Conservation (phyloP, 2,329 filamentous ascomycete genomes). For the Verticillium nonalfalfae region DNA sequence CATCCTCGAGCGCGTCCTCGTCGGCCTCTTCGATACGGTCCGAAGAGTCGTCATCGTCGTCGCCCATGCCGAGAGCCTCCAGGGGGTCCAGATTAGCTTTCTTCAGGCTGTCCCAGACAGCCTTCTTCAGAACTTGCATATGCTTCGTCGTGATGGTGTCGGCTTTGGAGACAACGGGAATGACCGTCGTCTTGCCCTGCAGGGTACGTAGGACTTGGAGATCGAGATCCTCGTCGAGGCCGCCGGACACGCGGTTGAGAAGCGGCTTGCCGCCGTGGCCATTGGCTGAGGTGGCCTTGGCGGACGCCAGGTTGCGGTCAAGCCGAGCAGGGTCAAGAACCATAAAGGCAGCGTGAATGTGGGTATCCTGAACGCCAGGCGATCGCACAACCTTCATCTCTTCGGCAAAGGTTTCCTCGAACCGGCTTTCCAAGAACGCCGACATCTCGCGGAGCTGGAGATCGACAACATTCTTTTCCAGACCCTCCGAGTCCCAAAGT, state of each 20-base stretch:
- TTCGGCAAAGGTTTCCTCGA: slow-evolving; percentile 94
- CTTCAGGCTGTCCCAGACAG: slow-evolving; percentile 84
- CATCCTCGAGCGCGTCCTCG: slow-evolving; percentile 29
- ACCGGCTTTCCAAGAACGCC: slow-evolving; percentile 92
- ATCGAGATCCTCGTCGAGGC: slow-evolving; percentile 83
- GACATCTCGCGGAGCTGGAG: slow-evolving; percentile 89
- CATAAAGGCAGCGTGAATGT: slow-evolving; percentile 94
- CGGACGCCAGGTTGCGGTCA: slow-evolving; percentile 71
- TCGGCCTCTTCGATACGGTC: slow-evolving; percentile 51
- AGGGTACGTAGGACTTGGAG: slow-evolving; percentile 83
- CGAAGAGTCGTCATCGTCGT: slow-evolving; percentile 53
- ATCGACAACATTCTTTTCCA: slow-evolving; percentile 93
- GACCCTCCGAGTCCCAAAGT: slow-evolving; percentile 90
- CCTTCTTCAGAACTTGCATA: slow-evolving; percentile 86
- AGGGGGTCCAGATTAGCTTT: slow-evolving; percentile 81
- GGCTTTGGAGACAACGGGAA: slow-evolving; percentile 93
- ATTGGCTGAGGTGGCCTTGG: slow-evolving; percentile 47
- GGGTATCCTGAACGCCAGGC: slow-evolving; percentile 88
- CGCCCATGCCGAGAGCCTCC: slow-evolving; percentile 76
- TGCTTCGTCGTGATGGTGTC: slow-evolving; percentile 94
- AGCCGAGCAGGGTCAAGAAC: slow-evolving; percentile 83
- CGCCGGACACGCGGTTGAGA: slow-evolving; percentile 48
- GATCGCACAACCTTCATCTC: slow-evolving; percentile 96
- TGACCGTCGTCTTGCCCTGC: slow-evolving; percentile 89
- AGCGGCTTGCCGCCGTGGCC: slow-evolving; percentile 44